phyloP scores from a whole-genome alignment of 371 early-diverging fungal species.

The Basidiobolus meristosporus region DNA sequence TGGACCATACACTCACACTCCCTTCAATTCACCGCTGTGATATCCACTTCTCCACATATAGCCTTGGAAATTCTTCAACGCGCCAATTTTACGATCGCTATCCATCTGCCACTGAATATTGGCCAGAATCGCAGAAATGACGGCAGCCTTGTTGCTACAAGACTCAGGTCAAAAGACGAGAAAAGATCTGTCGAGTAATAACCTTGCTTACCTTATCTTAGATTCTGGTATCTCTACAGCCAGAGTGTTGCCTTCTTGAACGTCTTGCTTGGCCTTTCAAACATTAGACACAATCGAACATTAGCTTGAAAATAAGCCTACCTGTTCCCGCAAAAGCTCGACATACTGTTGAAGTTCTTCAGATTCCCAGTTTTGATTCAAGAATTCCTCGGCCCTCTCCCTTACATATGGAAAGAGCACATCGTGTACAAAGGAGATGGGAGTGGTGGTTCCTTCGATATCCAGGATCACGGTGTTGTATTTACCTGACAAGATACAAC shows the following conservation, averaged over 20 bases:
- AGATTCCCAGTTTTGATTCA: constrained; percentile 41
- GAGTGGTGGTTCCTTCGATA: constrained; percentile 93
- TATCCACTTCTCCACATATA: constrained; percentile 85
- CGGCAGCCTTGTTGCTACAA: constrained; percentile 15
- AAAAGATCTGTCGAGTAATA: too few relatives aligned
- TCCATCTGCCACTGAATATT: constrained; percentile 71
- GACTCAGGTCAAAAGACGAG: too few relatives aligned
- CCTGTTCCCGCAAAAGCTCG: constrained; percentile 50
- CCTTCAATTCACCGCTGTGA: constrained; percentile 46
- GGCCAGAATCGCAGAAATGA: constrained; percentile 32
- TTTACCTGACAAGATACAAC: too few relatives aligned
- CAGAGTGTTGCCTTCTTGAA: not conserved
- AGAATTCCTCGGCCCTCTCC: constrained; percentile 30
- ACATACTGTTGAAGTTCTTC: constrained; percentile 33
- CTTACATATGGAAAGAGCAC: constrained; percentile 71
- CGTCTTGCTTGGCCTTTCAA: not conserved
- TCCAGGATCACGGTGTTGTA: constrained; percentile 27
- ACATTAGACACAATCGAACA: not conserved
- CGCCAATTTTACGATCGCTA: constrained; percentile 65
- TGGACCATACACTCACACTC: constrained; percentile 30
- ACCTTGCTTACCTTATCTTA: constrained; percentile 1
- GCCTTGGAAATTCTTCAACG: constrained; percentile 84
- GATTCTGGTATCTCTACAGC: not conserved
- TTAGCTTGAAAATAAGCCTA: constrained; percentile 7
- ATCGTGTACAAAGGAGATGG: constrained; percentile 87